These are phyloP conservation scores for Sarcodon aspratus DNA, from an alignment of 768 basidiomycete species.

Conservation along the genomic window DNA sequence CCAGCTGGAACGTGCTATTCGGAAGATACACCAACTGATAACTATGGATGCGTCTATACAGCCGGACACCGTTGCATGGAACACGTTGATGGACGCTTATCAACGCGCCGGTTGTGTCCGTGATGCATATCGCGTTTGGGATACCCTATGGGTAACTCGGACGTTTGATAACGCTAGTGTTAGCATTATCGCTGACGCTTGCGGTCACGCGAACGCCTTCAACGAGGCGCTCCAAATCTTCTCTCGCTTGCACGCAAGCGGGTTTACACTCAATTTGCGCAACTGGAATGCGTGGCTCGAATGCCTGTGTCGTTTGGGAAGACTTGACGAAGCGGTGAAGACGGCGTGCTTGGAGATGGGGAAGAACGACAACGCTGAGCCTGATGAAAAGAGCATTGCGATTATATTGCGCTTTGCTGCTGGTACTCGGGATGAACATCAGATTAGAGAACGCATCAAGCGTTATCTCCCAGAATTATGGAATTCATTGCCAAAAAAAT, in stretches of 20 bases:
- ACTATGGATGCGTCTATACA: conserved; percentile 70
- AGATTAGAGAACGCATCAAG: conserved; percentile 35
- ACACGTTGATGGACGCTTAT: conserved; percentile 85
- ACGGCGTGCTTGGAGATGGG: conserved; percentile 59
- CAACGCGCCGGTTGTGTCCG: conserved; percentile 61
- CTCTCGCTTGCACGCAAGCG: conserved; percentile 33
- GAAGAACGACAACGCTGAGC: conserved; percentile 28
- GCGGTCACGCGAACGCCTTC: conserved; percentile 47
- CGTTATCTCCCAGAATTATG: conserved; percentile 27
- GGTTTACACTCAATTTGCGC: conserved; percentile 43
- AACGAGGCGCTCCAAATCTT: conserved; percentile 44
- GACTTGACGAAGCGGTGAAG: conserved; percentile 55
- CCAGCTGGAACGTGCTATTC: conserved; percentile 23
- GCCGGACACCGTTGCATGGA: conserved; percentile 62
- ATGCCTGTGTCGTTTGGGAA: conserved; percentile 66
- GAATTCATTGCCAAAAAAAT: conserved; percentile 13
- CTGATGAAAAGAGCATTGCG: conserved; percentile 36
- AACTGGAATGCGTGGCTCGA: conserved; percentile 83
- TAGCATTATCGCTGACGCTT: conserved; percentile 80
- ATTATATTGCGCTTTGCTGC: conserved; percentile 47
- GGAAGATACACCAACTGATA: conserved; percentile 62
- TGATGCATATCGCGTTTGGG: conserved; percentile 75
- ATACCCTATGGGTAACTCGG: conserved; percentile 50
- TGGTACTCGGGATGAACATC: conserved; percentile 27
- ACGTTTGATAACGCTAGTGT: conserved; percentile 53